These are phyloP conservation scores for Phaeophleospora eucalypticola DNA, from an alignment of 2,329 filamentous ascomycete species.

Conservation along the genomic window DNA sequence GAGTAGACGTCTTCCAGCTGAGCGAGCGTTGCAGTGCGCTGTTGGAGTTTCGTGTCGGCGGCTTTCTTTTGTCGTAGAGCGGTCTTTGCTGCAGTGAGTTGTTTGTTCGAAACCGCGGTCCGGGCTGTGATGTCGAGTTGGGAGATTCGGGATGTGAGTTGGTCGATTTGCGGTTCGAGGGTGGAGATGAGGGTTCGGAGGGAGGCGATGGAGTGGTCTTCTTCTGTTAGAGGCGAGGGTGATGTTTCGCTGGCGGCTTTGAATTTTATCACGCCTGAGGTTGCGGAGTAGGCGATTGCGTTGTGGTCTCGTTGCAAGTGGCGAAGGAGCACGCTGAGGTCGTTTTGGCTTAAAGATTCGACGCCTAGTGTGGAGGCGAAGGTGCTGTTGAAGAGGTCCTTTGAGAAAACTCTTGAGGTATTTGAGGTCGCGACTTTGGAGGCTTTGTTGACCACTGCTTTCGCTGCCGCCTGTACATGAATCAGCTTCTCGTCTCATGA, in stretches of 20 bases:
- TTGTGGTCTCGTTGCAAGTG: conserved; percentile 52
- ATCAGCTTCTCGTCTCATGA: background rate
- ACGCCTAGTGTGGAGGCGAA: conserved; percentile 25
- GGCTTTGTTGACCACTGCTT: conserved; percentile 35
- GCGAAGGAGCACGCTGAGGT: conserved; percentile 46
- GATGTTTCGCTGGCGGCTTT: conserved; percentile 49
- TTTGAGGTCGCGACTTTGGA: conserved; percentile 31
- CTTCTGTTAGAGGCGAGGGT: conserved; percentile 59
- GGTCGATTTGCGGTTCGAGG: conserved; percentile 63
- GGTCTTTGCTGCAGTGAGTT: conserved; percentile 69
- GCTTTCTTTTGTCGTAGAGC: conserved; percentile 79
- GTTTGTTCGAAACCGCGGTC: conserved; percentile 66
- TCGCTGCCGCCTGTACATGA: conserved; percentile 33
- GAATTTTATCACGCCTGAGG: conserved; percentile 65
- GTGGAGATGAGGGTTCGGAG: conserved; percentile 68
- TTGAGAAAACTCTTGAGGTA: conserved; percentile 33
- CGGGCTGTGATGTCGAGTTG: conserved; percentile 57
- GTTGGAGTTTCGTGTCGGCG: conserved; percentile 67
- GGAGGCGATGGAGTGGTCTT: conserved; percentile 78
- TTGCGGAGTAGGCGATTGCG: conserved; percentile 27
- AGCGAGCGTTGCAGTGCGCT: conserved; percentile 66
- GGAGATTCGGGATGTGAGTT: conserved; percentile 54
- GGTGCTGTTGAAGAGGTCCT: conserved; percentile 27
- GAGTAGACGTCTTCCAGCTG: conserved; percentile 79
- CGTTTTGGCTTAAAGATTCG: conserved; percentile 33